phyloP scores from a whole-genome alignment of 768 basidiomycete genomes.

The Hortiboletus campestris region DNA sequence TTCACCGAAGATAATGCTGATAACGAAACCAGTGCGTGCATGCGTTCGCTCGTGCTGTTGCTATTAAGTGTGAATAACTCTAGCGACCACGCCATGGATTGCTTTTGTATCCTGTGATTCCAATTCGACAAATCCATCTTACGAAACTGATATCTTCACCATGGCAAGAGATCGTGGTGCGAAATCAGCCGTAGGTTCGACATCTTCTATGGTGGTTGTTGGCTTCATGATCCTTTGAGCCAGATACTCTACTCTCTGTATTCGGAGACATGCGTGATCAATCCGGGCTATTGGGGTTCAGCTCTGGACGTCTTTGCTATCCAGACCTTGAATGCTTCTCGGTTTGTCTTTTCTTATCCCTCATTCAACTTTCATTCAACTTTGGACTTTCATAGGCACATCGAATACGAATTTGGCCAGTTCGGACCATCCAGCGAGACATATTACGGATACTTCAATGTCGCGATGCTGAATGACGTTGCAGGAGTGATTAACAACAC shows the following conservation, averaged over 20 bases:
- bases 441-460: slow-evolving; percentile 57
- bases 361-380: neutral
- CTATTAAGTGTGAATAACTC: slow-evolving; percentile 15
- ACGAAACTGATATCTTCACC: slow-evolving; percentile 74
- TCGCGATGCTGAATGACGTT: slow-evolving; percentile 58
- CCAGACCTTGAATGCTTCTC: slow-evolving; percentile 55
- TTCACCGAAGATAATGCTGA: slow-evolving; percentile 65
- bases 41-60: slow-evolving; percentile 26
- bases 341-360: slow-evolving; percentile 36
- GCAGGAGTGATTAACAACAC: slow-evolving; percentile 42
- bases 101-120: slow-evolving; percentile 82
- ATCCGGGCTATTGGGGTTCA: slow-evolving; percentile 64
- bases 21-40: slow-evolving; percentile 48
- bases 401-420: slow-evolving; percentile 61
- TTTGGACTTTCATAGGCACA: slow-evolving; percentile 36
- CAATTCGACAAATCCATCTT: slow-evolving; percentile 65
- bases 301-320: slow-evolving; percentile 79
- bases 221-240: neutral
- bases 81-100: slow-evolving; percentile 85
- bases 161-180: slow-evolving; percentile 78
- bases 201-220: neutral
- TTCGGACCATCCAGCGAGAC: slow-evolving; percentile 50
- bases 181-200: slow-evolving; percentile 61
- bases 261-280: slow-evolving; percentile 73
- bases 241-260: slow-evolving; percentile 78